phyloP scores from a whole-genome alignment of 2,329 filamentous ascomycete genomes.

The Fusarium torulosum region DNA sequence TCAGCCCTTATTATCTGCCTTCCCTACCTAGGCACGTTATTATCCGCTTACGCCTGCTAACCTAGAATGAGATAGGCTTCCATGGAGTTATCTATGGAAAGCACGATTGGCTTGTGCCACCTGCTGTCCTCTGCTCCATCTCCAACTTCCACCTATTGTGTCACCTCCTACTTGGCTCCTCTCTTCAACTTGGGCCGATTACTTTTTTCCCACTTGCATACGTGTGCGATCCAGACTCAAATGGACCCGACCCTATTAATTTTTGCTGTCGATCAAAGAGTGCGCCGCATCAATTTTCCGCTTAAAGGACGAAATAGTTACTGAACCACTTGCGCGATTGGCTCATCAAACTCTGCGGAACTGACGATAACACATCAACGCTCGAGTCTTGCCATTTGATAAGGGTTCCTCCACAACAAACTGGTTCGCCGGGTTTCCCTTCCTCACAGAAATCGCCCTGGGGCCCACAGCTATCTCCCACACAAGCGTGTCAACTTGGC shows the following conservation, averaged over 20 bases:
- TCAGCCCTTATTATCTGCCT: conserved; percentile 1
- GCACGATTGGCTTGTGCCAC: conserved; percentile 27
- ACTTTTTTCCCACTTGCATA: conserved; percentile 24
- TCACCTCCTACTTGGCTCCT: conserved; percentile 21
- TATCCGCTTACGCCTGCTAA: conserved; percentile 29
- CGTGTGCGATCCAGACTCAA: conserved; percentile 43
- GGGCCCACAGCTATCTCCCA: conserved; percentile 19
- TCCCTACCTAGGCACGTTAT: not conserved
- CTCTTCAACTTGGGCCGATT: conserved; percentile 23
- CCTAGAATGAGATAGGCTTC: conserved; percentile 34
- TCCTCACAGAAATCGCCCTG: conserved; percentile 2
- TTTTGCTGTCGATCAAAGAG: conserved; percentile 21
- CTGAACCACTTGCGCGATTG: conserved; percentile 31
- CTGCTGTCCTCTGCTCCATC: conserved; percentile 9
- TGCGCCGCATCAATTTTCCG: conserved; percentile 4
- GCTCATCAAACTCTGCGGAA: conserved; percentile 30
- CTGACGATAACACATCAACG: conserved; percentile 16
- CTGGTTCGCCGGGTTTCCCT: conserved; percentile 7
- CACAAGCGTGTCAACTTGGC: conserved; percentile 18
- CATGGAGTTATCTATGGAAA: conserved; percentile 18
- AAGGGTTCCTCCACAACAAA: conserved; percentile 33
- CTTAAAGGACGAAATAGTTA: conserved; percentile 9
- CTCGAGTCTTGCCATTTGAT: conserved; percentile 12
- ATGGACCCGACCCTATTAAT: conserved; percentile 35
- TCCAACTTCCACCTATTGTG: conserved; percentile 13